A percentile compares a stretch with the other conserved stretches of the same genome.
phyloP scores from a whole-genome alignment of 73 alveolate genomes.

The Paramecium primaurelia region DNA sequence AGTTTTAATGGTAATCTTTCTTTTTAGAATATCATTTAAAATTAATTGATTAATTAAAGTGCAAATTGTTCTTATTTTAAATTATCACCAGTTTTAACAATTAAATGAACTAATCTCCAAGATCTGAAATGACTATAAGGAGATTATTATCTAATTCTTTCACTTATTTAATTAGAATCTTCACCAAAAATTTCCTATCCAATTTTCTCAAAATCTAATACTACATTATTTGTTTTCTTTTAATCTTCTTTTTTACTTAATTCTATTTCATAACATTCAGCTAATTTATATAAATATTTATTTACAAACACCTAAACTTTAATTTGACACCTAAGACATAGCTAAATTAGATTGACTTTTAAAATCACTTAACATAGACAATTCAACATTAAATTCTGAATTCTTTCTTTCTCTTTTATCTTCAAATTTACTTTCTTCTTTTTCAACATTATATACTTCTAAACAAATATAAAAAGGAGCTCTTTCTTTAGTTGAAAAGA shows the following conservation, averaged over 20 bases:
- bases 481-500: constrained; percentile 72
- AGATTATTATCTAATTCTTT: constrained; percentile 48
- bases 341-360: background rate
- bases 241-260: background rate
- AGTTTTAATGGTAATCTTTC: constrained; percentile 65
- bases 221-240: background rate
- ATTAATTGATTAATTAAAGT: constrained; percentile 62
- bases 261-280: constrained; percentile 13
- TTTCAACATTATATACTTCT: constrained; percentile 65
- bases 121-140: constrained; percentile 59
- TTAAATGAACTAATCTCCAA: constrained; percentile 60
- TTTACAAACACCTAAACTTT: constrained; percentile 11
- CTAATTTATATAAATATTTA: background rate
- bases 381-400: background rate
- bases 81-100: constrained; percentile 71
- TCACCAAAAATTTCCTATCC: constrained; percentile 52
- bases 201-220: background rate
- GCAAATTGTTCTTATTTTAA: constrained; percentile 76
- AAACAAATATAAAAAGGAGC: constrained; percentile 75
- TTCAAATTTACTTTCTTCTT: background rate
- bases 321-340: background rate
- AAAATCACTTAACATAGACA: background rate
- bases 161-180: constrained; percentile 25
- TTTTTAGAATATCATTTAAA: constrained; percentile 65
- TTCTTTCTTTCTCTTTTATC: constrained; percentile 14